A percentile compares a stretch with the other conserved stretches of the same genome.
Conservation (phyloP, 2,329 filamentous ascomycete genomes). For the Aureobasidium sp. region DNA sequence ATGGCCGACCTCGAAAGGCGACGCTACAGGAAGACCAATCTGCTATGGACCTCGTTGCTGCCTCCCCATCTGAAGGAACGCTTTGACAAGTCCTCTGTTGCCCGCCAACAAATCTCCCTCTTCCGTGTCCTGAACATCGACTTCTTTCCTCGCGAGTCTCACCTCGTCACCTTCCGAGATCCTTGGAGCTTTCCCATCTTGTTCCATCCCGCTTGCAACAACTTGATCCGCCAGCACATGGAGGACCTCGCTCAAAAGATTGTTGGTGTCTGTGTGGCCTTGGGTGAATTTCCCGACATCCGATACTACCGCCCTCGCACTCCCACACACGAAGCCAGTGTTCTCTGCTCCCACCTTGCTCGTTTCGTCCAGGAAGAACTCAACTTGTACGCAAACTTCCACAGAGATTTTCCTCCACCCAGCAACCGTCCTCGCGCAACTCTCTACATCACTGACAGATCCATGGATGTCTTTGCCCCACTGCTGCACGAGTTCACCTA, state of each 20-base stretch:
- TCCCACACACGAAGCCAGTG: constrained; percentile 75
- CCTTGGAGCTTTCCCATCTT: constrained; percentile 92
- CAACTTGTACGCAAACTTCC: constrained; percentile 78
- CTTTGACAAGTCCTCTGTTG: constrained; percentile 63
- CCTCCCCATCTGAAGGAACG: constrained; percentile 63
- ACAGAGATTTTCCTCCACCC: constrained; percentile 77
- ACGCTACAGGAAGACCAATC: constrained; percentile 69
- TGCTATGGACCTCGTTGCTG: constrained; percentile 80
- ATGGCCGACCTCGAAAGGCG: constrained; percentile 84
- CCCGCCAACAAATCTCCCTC: constrained; percentile 67
- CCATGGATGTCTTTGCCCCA: constrained; percentile 85
- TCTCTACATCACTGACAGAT: constrained; percentile 80
- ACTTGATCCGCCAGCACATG: constrained; percentile 75
- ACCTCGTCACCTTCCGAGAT: constrained; percentile 84
- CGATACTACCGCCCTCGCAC: constrained; percentile 77
- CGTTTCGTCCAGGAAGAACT: constrained; percentile 87
- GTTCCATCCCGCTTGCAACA: constrained; percentile 85
- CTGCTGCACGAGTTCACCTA: constrained; percentile 95
- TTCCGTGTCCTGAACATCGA: constrained; percentile 81
- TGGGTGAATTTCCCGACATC: constrained; percentile 92
- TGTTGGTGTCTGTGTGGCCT: constrained; percentile 75
- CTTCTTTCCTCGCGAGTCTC: constrained; percentile 84
- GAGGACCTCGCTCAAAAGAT: constrained; percentile 84
- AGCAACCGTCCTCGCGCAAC: constrained; percentile 71
- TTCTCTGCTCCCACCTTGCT: constrained; percentile 81